Percentiles rank a stretch among this genome's conserved stretches.
These are phyloP conservation scores for Blastobotrys terrestris DNA, from an alignment of 805 yeast species.

Conservation along the genomic window DNA sequence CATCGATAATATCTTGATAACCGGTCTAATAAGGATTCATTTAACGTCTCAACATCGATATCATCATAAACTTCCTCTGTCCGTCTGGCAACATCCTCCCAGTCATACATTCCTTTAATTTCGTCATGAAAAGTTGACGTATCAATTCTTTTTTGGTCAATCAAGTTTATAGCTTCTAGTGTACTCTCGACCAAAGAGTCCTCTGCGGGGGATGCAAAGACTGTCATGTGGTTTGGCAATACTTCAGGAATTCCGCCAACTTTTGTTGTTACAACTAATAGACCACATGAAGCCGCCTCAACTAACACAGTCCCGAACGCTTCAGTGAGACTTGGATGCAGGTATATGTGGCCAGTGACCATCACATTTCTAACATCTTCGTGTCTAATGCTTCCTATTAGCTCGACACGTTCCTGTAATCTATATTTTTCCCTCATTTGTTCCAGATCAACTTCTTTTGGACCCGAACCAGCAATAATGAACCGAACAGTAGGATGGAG, in stretches of 20 bases:
- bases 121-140: conserved; percentile 73
- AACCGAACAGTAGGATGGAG: conserved; percentile 61
- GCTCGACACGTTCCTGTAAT: conserved; percentile 78
- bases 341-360: conserved; percentile 87
- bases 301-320: conserved; percentile 97
- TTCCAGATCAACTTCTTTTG: conserved; percentile 85
- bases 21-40: conserved; percentile 52
- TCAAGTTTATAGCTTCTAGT: conserved; percentile 55
- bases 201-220: conserved; percentile 83
- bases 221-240: conserved; percentile 86
- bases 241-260: conserved; percentile 99
- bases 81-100: conserved; percentile 82
- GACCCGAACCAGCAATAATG: conserved; percentile 94
- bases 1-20: conserved; percentile 60
- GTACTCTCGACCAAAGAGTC: conserved; percentile 72
- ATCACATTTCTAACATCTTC: conserved; percentile 90
- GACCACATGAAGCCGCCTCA: conserved; percentile 96
- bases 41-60: conserved; percentile 34
- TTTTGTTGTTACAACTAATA: conserved; percentile 85
- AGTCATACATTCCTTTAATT: conserved; percentile 77
- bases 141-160: conserved; percentile 55
- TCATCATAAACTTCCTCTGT: conserved; percentile 76
- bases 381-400: conserved; percentile 83
- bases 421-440: conserved; percentile 88
- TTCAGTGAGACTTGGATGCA: conserved; percentile 91